These are phyloP conservation scores for Paramyrothecium sp. DNA, from an alignment of 2,329 filamentous ascomycete genomes.

Conservation along the genomic window DNA sequence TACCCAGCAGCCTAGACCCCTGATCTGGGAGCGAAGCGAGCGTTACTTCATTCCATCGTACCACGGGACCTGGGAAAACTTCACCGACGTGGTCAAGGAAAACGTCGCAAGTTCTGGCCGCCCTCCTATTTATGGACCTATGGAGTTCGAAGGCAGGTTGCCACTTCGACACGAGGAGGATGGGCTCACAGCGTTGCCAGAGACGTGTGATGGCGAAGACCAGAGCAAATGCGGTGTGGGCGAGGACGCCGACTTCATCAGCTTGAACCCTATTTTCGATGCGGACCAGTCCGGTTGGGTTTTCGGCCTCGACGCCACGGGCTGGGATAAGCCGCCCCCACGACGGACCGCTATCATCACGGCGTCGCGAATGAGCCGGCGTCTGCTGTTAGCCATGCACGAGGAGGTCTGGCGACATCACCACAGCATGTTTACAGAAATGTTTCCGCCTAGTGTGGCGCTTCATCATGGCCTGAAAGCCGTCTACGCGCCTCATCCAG, in stretches of 20 bases:
- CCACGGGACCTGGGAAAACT: conserved; percentile 72
- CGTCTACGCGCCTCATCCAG: conserved; percentile 77
- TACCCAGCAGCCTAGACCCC: conserved; percentile 63
- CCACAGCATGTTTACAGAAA: conserved; percentile 75
- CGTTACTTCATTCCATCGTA: conserved; percentile 74
- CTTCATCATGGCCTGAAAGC: conserved; percentile 78
- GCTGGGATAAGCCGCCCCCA: conserved; percentile 64
- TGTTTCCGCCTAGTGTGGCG: conserved; percentile 71
- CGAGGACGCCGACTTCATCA: conserved; percentile 74
- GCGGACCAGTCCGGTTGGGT: conserved; percentile 71
- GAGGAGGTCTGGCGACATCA: conserved; percentile 66
- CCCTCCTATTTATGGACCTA: conserved; percentile 69
- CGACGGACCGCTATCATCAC: conserved; percentile 72
- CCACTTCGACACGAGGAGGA: conserved; percentile 50
- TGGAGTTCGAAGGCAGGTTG: conserved; percentile 46
- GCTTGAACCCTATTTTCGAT: conserved; percentile 75
- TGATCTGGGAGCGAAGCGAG: conserved; percentile 75
- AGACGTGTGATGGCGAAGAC: conserved; percentile 53
- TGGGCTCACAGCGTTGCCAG: conserved; percentile 52
- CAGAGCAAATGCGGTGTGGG: conserved; percentile 60
- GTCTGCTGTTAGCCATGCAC: conserved; percentile 71
- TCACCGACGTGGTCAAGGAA: conserved; percentile 61
- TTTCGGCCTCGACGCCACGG: conserved; percentile 67
- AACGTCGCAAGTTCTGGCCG: conserved; percentile 54
- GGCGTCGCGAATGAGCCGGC: conserved; percentile 64